Conservation (phyloP, 2,329 filamentous ascomycete genomes). For the Lasiodiplodia theobromae region DNA sequence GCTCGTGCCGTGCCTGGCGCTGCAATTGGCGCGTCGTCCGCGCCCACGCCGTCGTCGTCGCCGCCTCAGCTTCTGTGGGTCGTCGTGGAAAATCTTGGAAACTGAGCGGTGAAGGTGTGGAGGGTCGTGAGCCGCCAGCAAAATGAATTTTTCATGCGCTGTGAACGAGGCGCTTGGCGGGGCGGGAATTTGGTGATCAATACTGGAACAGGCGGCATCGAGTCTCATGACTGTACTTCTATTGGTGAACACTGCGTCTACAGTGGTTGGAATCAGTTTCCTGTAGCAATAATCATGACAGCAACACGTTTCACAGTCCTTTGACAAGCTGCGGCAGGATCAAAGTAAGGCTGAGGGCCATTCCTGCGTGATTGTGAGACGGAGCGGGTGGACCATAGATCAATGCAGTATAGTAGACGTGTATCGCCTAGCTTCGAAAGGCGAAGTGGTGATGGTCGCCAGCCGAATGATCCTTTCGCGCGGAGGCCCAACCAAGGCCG, state of each 20-base stretch:
- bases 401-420: constrained; percentile 11
- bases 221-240: constrained; percentile 2
- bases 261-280: background rate
- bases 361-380: background rate
- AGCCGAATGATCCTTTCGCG: background rate
- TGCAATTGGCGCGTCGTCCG: background rate
- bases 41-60: background rate
- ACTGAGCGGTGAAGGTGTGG: background rate
- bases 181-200: background rate
- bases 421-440: background rate
- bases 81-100: constrained; percentile 23
- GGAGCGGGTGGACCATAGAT: constrained; percentile 9
- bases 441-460: constrained; percentile 4
- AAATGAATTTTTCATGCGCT: constrained; percentile 14
- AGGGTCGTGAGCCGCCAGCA: background rate
- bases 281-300: background rate
- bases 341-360: background rate
- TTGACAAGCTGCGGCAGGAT: background rate
- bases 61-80: constrained; percentile 23
- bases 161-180: background rate
- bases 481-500: background rate
- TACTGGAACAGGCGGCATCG: background rate
- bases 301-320: background rate
- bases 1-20: background rate
- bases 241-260: background rate